Evolutionary conservation across 1,284 basidiomycete genomes (phyloP).

Genomic region (Bondarzewia mesenterica): DNA sequence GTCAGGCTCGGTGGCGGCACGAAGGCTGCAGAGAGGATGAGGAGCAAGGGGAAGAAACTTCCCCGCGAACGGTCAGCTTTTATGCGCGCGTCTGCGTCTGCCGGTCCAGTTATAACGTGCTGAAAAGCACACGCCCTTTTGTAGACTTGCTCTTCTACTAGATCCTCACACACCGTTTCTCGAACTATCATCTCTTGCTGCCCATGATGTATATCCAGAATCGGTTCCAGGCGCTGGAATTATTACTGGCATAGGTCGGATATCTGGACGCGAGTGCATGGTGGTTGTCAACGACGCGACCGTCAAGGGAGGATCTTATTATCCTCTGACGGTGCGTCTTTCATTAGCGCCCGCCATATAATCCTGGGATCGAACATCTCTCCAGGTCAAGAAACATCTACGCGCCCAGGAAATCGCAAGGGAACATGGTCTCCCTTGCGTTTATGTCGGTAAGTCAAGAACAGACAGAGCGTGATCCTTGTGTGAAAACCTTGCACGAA

Average conservation of each 20-base stretch:
- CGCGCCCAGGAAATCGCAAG: conserved; percentile 89
- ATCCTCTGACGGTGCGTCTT: conserved; percentile 72
- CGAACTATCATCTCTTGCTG: conserved; percentile 82
- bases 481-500: neutral
- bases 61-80: conserved; percentile 71
- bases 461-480: neutral
- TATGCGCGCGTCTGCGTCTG: neutral
- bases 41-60: conserved; percentile 76
- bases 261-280: conserved; percentile 81
- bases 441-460: conserved; percentile 71
- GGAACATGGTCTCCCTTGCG: conserved; percentile 85
- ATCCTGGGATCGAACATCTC: conserved; percentile 1
- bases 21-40: conserved; percentile 74
- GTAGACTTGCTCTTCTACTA: conserved; percentile 57
- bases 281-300: conserved; percentile 92
- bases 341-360: too few species aligned
- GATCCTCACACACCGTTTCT: conserved; percentile 88
- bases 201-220: conserved; percentile 82
- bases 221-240: conserved; percentile 84
- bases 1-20: conserved; percentile 56
- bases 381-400: conserved; percentile 88
- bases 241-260: conserved; percentile 81
- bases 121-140: neutral
- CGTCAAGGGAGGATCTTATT: conserved; percentile 90
- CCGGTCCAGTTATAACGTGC: neutral